phyloP scores from a whole-genome alignment of 495 filamentous ascomycete genomes.

The Trichoderma gamsii region DNA sequence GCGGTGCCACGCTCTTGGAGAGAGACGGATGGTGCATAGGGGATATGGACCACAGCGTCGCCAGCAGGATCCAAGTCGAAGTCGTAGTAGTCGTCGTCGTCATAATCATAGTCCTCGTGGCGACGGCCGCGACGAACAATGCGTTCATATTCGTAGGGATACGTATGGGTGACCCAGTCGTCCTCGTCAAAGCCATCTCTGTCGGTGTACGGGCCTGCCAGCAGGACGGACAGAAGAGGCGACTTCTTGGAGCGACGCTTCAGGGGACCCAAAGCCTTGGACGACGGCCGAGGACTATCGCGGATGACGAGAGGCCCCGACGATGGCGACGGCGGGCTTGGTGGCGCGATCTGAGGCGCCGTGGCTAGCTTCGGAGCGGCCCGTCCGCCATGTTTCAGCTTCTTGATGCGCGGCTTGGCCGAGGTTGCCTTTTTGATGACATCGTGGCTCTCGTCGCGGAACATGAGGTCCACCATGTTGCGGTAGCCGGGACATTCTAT shows the following conservation, averaged over 20 bases:
- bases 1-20: conserved; percentile 33
- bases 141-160: conserved; percentile 14
- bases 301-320: conserved; percentile 23
- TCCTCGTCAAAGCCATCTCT: background rate
- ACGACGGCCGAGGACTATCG: background rate
- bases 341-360: background rate
- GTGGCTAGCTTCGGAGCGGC: conserved; percentile 4
- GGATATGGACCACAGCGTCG: conserved; percentile 15
- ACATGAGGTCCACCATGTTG: conserved; percentile 62
- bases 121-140: conserved; percentile 13
- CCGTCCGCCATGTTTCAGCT: conserved; percentile 15
- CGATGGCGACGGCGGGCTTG: conserved; percentile 22
- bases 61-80: conserved; percentile 19
- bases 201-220: background rate
- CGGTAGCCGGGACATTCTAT: conserved; percentile 64
- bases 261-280: background rate
- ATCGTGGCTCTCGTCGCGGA: conserved; percentile 65
- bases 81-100: background rate
- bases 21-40: conserved; percentile 28
- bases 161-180: conserved; percentile 7
- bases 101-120: background rate
- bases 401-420: conserved; percentile 26
- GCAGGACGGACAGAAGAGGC: conserved; percentile 4
- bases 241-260: background rate
- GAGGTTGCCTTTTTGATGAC: conserved; percentile 57